Percentiles rank a stretch among this genome's conserved stretches.
Conservation (phyloP, 306 rosid genomes). For the Vigna reflexopilosa region DNA sequence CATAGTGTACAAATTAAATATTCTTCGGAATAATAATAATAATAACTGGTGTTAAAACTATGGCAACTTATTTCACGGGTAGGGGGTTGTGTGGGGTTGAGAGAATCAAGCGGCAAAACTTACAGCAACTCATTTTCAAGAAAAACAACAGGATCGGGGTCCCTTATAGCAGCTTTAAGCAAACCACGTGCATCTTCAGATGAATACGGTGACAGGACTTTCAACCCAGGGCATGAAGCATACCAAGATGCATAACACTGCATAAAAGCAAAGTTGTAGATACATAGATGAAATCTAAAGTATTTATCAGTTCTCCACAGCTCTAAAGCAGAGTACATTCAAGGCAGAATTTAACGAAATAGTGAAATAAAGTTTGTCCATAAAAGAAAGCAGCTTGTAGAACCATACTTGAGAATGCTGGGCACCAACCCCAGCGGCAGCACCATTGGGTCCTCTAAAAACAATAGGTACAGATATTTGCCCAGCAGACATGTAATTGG, state of each 20-base stretch:
- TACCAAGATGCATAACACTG: constrained; percentile 98
- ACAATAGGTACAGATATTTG: constrained; percentile 94
- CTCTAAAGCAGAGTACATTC: constrained; percentile 30
- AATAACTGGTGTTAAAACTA: constrained; percentile 20
- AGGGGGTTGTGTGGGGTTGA: background rate
- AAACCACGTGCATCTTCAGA: constrained; percentile 99
- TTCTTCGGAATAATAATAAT: background rate
- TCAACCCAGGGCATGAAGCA: constrained; percentile 87
- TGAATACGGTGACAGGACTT: constrained; percentile 92
- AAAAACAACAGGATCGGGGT: constrained; percentile 98
- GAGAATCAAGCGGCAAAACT: constrained; percentile 47
- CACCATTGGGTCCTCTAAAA: constrained; percentile 99
- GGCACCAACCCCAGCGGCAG: constrained; percentile 99
- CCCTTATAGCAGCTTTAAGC: constrained; percentile 97
- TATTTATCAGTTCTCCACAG: constrained; percentile 9
- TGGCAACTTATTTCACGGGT: background rate
- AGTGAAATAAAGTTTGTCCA: background rate
- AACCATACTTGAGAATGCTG: constrained; percentile 95
- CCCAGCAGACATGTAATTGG: constrained; percentile 97
- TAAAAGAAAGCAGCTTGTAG: constrained; percentile 24
- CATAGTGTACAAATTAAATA: constrained; percentile 45
- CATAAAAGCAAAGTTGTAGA: constrained; percentile 31
- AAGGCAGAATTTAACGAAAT: background rate
- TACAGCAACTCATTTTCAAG: constrained; percentile 98
- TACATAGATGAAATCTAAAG: constrained; percentile 25